phyloP scores from a whole-genome alignment of 208 protist species.

The Crithidia acanthocephali region DNA sequence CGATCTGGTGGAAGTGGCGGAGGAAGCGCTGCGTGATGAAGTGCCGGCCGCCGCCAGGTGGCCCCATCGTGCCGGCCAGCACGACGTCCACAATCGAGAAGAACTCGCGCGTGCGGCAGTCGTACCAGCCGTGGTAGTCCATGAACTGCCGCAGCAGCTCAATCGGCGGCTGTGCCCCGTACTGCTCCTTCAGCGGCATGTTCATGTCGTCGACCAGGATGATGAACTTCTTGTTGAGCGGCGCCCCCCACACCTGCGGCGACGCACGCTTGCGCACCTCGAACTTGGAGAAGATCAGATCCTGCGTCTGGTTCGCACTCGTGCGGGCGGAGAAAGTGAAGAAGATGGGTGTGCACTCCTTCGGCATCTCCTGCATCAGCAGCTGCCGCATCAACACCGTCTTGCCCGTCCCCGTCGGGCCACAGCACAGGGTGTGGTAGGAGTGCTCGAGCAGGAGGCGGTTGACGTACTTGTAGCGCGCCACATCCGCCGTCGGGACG shows the following conservation, averaged over 20 bases:
- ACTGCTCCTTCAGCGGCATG: conserved; percentile 98
- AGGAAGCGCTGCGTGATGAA: conserved; percentile 97
- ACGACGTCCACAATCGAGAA: conserved; percentile 96
- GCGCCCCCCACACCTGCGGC: conserved; percentile 96
- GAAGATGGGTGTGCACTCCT: conserved; percentile 96
- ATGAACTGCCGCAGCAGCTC: conserved; percentile 98
- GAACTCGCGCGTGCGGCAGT: conserved; percentile 94
- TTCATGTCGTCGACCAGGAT: conserved; percentile 99
- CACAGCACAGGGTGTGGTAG: conserved; percentile 95
- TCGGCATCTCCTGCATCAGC: conserved; percentile 94
- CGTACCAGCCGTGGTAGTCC: conserved; percentile 98
- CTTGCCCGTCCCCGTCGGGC: conserved; percentile 98
- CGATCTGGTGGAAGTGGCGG: conserved; percentile 98
- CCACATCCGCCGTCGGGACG: conserved; percentile 97
- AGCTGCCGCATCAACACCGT: conserved; percentile 96
- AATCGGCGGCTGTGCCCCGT: conserved; percentile 98
- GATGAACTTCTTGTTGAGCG: conserved; percentile 96
- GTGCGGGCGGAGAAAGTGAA: conserved; percentile 98
- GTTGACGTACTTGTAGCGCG: conserved; percentile 96
- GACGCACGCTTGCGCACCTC: conserved; percentile 95
- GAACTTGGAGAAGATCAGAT: conserved; percentile 98
- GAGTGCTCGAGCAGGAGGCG: conserved; percentile 90
- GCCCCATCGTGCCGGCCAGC: conserved; percentile 96
- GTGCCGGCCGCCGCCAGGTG: conserved; percentile 97
- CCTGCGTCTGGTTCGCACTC: conserved; percentile 97